Evolutionary conservation across 805 yeast species (phyloP).

Genomic region (Yamadazyma laniorum): DNA sequence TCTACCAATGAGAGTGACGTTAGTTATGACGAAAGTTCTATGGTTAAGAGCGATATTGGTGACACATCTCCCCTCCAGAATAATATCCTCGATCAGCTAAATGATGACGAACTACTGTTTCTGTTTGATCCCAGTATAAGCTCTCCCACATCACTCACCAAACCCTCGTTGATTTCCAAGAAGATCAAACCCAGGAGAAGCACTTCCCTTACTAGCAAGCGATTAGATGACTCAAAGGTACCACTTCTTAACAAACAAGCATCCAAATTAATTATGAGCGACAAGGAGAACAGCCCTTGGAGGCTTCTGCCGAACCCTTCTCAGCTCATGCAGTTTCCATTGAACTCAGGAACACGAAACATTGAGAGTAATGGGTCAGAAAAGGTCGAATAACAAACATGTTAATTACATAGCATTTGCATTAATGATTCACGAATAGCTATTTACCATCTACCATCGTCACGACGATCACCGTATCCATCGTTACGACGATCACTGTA

Average conservation of each 20-base stretch:
- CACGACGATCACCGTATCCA: conserved; percentile 10
- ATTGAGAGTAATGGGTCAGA: conserved; percentile 25
- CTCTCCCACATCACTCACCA: conserved; percentile 24
- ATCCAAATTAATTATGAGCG: conserved; percentile 9
- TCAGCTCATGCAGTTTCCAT: conserved; percentile 17
- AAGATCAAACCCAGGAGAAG: conserved; percentile 12
- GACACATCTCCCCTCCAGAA: conserved; percentile 31
- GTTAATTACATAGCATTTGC: conserved; percentile 6
- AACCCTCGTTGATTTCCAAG: conserved; percentile 5
- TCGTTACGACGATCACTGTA: conserved; percentile 10
- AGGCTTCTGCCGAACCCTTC: conserved; percentile 14
- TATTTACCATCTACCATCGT: conserved; percentile 17
- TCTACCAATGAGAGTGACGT: conserved; percentile 26
- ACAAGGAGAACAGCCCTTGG: not conserved
- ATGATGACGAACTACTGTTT: conserved; percentile 26
- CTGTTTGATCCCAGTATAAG: conserved; percentile 28
- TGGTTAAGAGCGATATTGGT: conserved; percentile 22
- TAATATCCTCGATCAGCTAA: conserved; percentile 21
- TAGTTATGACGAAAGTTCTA: conserved; percentile 23
- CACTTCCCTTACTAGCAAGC: conserved; percentile 15
- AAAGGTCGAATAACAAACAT: conserved; percentile 20
- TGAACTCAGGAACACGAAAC: conserved; percentile 15
- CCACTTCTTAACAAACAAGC: conserved; percentile 39
- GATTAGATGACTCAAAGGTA: conserved; percentile 17
- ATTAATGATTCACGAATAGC: conserved; percentile 13